Evolutionary conservation across 2,329 filamentous ascomycete genomes (phyloP).

Genomic region (Apiospora phragmitis): DNA sequence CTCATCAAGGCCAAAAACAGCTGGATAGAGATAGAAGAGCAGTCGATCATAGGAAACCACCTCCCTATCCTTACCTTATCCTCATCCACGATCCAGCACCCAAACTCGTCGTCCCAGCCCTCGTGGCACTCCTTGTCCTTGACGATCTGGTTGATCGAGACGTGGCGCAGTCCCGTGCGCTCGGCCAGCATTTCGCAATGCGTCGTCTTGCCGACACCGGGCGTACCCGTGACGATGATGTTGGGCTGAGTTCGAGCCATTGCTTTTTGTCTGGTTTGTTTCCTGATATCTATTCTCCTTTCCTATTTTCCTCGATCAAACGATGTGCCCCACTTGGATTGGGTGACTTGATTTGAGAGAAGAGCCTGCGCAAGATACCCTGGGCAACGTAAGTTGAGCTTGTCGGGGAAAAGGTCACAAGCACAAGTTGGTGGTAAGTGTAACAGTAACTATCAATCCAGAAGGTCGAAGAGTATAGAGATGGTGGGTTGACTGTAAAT

Average conservation of each 20-base stretch:
- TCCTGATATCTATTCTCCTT: not conserved
- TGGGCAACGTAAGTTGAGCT: too few species aligned
- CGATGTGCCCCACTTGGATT: not conserved
- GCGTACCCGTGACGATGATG: constrained; percentile 93
- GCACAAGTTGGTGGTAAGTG: not conserved
- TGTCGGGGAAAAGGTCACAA: not conserved
- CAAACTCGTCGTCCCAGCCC: constrained; percentile 80
- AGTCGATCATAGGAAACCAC: too few species aligned
- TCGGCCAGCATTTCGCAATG: constrained; percentile 82
- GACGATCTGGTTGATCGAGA: constrained; percentile 88
- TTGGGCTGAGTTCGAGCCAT: constrained; percentile 66
- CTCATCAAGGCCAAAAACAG: not conserved
- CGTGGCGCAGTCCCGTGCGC: constrained; percentile 74
- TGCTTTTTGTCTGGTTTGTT: constrained; percentile 19
- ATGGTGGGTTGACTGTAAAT: not conserved
- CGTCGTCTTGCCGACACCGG: constrained; percentile 93
- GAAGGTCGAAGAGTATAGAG: not conserved
- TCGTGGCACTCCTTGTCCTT: constrained; percentile 88
- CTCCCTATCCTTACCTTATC: constrained; percentile 76
- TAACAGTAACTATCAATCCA: not conserved
- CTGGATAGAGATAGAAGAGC: not conserved
- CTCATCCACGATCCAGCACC: constrained; percentile 93
- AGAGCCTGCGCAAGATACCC: not conserved
- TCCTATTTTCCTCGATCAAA: not conserved
- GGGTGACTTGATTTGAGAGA: not conserved